Conservation (phyloP, 2,329 filamentous ascomycete genomes). For the Aspergillus eucalypticola region DNA sequence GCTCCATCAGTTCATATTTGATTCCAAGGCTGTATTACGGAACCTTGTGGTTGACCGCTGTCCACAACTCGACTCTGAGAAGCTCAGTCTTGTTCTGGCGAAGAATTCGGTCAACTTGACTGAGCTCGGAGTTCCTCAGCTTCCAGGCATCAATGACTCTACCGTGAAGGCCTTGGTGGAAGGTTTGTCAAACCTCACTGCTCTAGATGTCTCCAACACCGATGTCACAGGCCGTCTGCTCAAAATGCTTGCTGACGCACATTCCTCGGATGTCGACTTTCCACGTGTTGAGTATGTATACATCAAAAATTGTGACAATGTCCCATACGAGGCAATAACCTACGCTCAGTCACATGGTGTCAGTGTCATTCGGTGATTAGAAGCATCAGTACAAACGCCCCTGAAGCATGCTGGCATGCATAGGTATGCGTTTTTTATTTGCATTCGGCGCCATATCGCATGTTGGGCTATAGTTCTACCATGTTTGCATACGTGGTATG, state of each 20-base stretch:
- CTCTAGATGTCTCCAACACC: conserved; percentile 37
- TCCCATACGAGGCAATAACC: background rate
- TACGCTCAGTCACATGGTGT: background rate
- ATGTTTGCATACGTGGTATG: too few species aligned
- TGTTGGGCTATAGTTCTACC: too few species aligned
- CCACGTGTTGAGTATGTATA: conserved; percentile 24
- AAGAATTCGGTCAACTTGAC: conserved; percentile 25
- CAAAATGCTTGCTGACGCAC: conserved; percentile 33
- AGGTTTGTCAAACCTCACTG: conserved; percentile 30
- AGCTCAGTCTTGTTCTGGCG: conserved; percentile 20
- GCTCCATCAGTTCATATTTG: conserved; percentile 18
- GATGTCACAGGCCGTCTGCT: conserved; percentile 37
- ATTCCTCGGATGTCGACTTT: conserved; percentile 5
- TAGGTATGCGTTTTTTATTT: background rate
- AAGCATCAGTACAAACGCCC: background rate
- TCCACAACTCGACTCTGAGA: conserved; percentile 19
- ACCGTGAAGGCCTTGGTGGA: conserved; percentile 21
- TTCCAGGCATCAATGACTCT: conserved; percentile 30
- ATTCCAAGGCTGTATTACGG: conserved; percentile 24
- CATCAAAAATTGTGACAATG: background rate
- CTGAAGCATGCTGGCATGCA: background rate
- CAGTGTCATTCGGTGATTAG: background rate
- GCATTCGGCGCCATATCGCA: too few species aligned
- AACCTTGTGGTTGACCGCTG: conserved; percentile 32
- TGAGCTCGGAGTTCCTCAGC: conserved; percentile 32